Conservation (phyloP, 2,329 filamentous ascomycete species). For the Elsinoe ampelina region DNA sequence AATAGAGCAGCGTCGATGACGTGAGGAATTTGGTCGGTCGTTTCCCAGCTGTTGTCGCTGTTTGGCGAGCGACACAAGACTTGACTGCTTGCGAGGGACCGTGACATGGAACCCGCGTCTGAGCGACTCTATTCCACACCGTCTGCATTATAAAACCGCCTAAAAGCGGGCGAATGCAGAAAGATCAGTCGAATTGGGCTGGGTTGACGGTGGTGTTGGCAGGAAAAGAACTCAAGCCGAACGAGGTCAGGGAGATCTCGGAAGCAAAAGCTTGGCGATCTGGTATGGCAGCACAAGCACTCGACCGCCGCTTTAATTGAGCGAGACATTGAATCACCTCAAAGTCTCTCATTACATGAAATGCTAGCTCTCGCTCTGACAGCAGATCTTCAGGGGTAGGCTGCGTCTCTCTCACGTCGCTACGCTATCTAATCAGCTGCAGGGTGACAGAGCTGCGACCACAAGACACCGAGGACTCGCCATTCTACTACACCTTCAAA, state of each 20-base stretch:
- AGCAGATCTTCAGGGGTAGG: conserved; percentile 61
- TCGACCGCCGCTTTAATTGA: neutral
- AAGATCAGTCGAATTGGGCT: neutral
- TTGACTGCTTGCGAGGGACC: conserved; percentile 46
- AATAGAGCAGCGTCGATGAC: conserved; percentile 56
- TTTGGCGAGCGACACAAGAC: conserved; percentile 40
- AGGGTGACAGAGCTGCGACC: conserved; percentile 89
- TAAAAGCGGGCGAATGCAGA: neutral
- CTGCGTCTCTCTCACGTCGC: neutral
- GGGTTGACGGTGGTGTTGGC: neutral
- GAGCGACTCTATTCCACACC: conserved; percentile 58
- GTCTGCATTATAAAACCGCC: conserved; percentile 48
- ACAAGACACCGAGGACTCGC: conserved; percentile 66
- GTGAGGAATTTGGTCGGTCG: conserved; percentile 40
- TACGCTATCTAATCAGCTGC: conserved; percentile 15
- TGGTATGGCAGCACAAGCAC: neutral
- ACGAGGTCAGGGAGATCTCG: neutral
- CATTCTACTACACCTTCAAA: conserved; percentile 96
- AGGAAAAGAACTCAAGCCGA: neutral
- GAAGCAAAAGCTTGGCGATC: neutral
- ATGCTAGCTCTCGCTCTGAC: conserved; percentile 61
- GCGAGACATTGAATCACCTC: neutral
- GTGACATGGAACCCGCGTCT: conserved; percentile 51
- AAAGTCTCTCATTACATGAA: conserved; percentile 15
- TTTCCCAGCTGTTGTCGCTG: conserved; percentile 42